Conservation (phyloP, 257 asterid species). For the Gynochthodes officinalis region DNA sequence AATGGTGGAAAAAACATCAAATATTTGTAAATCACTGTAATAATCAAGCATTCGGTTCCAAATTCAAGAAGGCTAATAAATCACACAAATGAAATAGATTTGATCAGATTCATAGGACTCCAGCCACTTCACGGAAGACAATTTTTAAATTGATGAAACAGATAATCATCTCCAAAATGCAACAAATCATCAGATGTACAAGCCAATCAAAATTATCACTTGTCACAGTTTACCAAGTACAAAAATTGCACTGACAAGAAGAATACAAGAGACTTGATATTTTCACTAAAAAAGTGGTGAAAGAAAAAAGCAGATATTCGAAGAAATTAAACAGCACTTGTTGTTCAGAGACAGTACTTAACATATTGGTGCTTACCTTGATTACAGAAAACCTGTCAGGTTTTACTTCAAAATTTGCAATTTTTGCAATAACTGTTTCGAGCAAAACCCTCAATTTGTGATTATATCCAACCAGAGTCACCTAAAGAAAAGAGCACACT, state of each 20-base stretch:
- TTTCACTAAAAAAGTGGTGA: not conserved
- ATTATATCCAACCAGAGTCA: conserved; percentile 82
- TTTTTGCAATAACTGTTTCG: conserved; percentile 64
- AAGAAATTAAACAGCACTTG: not conserved
- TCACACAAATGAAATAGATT: not conserved
- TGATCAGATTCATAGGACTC: too few species aligned
- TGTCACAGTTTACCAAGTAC: not conserved
- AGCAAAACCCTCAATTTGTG: conserved; percentile 80
- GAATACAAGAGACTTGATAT: conserved; percentile 12
- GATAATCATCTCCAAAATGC: not conserved
- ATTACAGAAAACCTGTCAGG: conserved; percentile 89
- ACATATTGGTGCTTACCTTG: conserved; percentile 51
- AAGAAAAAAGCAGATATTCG: not conserved
- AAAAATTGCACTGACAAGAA: not conserved
- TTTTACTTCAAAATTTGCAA: conserved; percentile 82
- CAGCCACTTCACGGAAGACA: not conserved
- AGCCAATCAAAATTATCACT: not conserved
- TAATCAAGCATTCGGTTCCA: not conserved
- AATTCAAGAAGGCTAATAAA: not conserved
- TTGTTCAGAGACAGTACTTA: conserved; percentile 7
- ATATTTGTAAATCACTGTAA: not conserved
- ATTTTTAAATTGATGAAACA: not conserved
- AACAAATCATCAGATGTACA: not conserved
- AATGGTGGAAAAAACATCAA: not conserved
- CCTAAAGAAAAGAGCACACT: conserved; percentile 39